A percentile compares a stretch with the other conserved stretches of the same genome.
phyloP scores from a whole-genome alignment of 805 yeast species.

The Zygosaccharomyces gambellarensis region DNA sequence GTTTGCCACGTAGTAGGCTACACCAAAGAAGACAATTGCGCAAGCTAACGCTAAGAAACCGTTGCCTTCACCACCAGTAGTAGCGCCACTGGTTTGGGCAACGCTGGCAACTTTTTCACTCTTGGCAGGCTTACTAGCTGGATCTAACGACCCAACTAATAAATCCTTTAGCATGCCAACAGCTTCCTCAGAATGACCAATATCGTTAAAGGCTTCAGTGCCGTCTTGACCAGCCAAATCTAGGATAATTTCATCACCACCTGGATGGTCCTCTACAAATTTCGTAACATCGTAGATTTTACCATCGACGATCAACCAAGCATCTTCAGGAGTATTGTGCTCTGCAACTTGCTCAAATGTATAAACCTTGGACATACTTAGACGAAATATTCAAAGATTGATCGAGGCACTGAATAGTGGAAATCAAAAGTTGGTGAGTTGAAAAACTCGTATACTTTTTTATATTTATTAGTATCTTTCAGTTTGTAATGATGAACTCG shows the following conservation, averaged over 20 bases:
- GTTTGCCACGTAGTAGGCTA: slow-evolving; percentile 27
- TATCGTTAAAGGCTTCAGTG: slow-evolving; percentile 78
- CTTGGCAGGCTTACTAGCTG: slow-evolving; percentile 41
- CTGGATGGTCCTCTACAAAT: slow-evolving; percentile 55
- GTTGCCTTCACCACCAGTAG: slow-evolving; percentile 57
- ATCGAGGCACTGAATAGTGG: no score
- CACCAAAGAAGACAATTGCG: slow-evolving; percentile 42
- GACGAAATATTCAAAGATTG: background rate
- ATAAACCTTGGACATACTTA: slow-evolving; percentile 44
- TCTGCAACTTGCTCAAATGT: slow-evolving; percentile 63
- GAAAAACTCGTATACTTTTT: background rate
- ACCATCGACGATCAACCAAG: slow-evolving; percentile 82
- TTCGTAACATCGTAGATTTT: slow-evolving; percentile 80
- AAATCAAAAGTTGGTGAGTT: no score
- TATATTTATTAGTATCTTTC: slow-evolving; percentile 1
- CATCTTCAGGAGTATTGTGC: slow-evolving; percentile 70
- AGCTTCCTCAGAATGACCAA: slow-evolving; percentile 98
- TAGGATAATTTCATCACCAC: slow-evolving; percentile 76
- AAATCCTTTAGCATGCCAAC: slow-evolving; percentile 64
- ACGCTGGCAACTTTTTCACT: slow-evolving; percentile 34
- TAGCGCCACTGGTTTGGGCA: slow-evolving; percentile 34
- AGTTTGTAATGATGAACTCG: background rate
- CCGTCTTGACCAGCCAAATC: slow-evolving; percentile 84
- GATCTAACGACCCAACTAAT: slow-evolving; percentile 76
- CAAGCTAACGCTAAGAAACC: slow-evolving; percentile 84